These are phyloP conservation scores for Aphanomyces euteiches DNA, from an alignment of 352 stramenopile genomes.

Conservation along the genomic window DNA sequence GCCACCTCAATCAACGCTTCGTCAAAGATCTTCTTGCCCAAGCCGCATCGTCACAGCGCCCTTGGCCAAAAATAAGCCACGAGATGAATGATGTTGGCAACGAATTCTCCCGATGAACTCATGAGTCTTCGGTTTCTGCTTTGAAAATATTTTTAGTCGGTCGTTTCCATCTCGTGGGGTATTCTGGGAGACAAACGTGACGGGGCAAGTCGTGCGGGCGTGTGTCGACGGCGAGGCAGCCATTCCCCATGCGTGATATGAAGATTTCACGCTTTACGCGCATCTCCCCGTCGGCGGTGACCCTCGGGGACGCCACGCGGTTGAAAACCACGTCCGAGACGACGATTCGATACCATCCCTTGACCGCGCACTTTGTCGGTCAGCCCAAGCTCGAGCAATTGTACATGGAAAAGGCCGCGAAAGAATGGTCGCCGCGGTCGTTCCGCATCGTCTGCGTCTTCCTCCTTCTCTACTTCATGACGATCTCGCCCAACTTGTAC, in stretches of 20 bases:
- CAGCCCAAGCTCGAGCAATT: conserved; percentile 68
- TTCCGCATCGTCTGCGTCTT: conserved; percentile 61
- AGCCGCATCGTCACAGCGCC: too few species aligned
- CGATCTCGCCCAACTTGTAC: conserved; percentile 64
- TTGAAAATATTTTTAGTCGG: too few species aligned
- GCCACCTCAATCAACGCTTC: too few species aligned
- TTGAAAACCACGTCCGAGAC: background rate
- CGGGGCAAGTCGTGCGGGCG: too few species aligned
- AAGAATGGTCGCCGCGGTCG: conserved; percentile 64
- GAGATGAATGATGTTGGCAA: too few species aligned
- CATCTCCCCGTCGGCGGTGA: conserved; percentile 18
- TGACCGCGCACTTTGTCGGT: conserved; percentile 70
- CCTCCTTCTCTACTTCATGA: conserved; percentile 66
- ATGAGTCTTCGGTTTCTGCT: too few species aligned
- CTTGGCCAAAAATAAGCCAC: too few species aligned
- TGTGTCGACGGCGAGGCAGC: too few species aligned
- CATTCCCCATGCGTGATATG: conserved; percentile 1
- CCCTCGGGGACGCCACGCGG: conserved; percentile 11
- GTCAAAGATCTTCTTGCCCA: too few species aligned
- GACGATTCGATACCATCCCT: conserved; percentile 46
- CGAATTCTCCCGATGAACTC: too few species aligned
- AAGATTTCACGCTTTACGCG: conserved; percentile 22
- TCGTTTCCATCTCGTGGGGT: too few species aligned
- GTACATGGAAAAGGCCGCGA: conserved; percentile 77
- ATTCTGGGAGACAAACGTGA: too few species aligned